A percentile compares a stretch with the other conserved stretches of the same genome.
Conservation (phyloP, 2,329 filamentous ascomycete species). For the Penicillium crustosum region DNA sequence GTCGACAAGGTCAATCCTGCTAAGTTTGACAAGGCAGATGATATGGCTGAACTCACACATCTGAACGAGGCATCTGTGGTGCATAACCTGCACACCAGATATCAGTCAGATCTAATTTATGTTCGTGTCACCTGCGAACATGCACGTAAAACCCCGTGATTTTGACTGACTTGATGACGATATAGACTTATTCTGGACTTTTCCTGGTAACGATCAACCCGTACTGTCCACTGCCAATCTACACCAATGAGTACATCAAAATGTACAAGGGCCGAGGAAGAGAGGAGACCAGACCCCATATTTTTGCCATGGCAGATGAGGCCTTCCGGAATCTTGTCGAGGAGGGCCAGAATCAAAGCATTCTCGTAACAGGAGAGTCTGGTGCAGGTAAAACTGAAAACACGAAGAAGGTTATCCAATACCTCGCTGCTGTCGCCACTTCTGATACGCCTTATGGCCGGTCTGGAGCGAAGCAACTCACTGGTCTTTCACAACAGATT, state of each 20-base stretch:
- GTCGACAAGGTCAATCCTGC: constrained; percentile 99
- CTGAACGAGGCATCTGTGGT: constrained; percentile 97
- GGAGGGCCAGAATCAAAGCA: constrained; percentile 94
- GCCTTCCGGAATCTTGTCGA: constrained; percentile 95
- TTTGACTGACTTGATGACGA: constrained; percentile 7
- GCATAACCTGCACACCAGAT: constrained; percentile 92
- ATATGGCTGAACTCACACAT: constrained; percentile 98
- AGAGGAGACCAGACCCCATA: constrained; percentile 95
- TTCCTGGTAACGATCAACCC: constrained; percentile 98
- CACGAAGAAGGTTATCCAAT: constrained; percentile 99
- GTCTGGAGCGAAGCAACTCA: constrained; percentile 65
- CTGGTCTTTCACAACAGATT: constrained; percentile 94
- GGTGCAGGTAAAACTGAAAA: constrained; percentile 98
- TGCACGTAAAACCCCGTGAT: not conserved
- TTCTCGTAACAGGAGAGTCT: constrained; percentile 95
- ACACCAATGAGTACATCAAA: constrained; percentile 93
- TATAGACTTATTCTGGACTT: constrained; percentile 86
- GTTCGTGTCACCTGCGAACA: constrained; percentile 40
- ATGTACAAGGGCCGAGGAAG: constrained; percentile 92
- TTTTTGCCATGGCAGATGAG: constrained; percentile 95
- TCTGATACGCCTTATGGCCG: constrained; percentile 67
- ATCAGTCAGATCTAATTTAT: constrained; percentile 93
- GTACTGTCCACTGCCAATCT: constrained; percentile 91
- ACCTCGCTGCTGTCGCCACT: constrained; percentile 89
- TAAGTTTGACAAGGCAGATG: constrained; percentile 98